A percentile compares a stretch with the other conserved stretches of the same genome.
phyloP scores from a whole-genome alignment of 768 basidiomycete genomes.

The Chalciporus chontae region DNA sequence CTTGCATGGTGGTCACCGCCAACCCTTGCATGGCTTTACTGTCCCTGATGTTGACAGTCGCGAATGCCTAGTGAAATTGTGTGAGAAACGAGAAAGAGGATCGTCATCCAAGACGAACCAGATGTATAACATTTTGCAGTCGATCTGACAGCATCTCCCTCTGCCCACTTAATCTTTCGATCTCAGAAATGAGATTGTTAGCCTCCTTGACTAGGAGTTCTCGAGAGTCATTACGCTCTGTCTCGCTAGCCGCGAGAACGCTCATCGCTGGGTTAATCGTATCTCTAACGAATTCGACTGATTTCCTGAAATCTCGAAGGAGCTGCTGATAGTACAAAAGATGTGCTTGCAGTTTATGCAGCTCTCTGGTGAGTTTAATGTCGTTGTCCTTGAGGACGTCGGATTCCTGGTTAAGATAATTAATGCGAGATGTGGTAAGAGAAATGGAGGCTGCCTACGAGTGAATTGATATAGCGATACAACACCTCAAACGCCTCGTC shows the following conservation, averaged over 20 bases:
- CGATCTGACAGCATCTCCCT: slow-evolving; percentile 31
- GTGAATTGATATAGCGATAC: slow-evolving; percentile 44
- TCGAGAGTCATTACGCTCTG: slow-evolving; percentile 21
- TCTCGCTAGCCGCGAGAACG: slow-evolving; percentile 8
- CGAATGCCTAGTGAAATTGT: slow-evolving; percentile 45
- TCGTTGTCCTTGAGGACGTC: slow-evolving; percentile 40
- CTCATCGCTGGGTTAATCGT: slow-evolving; percentile 50
- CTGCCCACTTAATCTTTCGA: slow-evolving; percentile 40
- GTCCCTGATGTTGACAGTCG: slow-evolving; percentile 53
- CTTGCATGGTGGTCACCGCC: slow-evolving; percentile 41
- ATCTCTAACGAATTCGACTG: slow-evolving; percentile 44
- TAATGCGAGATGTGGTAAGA: background rate
- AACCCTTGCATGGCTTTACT: slow-evolving; percentile 48
- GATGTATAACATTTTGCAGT: slow-evolving; percentile 32
- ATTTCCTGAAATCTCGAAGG: slow-evolving; percentile 49
- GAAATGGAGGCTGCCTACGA: slow-evolving; percentile 35
- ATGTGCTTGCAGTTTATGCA: slow-evolving; percentile 58
- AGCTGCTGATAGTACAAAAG: slow-evolving; percentile 54
- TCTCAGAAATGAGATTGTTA: slow-evolving; percentile 46
- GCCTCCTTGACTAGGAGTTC: slow-evolving; percentile 46
- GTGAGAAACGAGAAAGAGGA: background rate
- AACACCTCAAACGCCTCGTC: slow-evolving; percentile 55
- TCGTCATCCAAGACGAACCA: slow-evolving; percentile 20
- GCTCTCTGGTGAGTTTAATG: slow-evolving; percentile 46
- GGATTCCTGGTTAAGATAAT: slow-evolving; percentile 37